Conservation (phyloP, 2,329 filamentous ascomycete species). For the Ustulina deusta region DNA sequence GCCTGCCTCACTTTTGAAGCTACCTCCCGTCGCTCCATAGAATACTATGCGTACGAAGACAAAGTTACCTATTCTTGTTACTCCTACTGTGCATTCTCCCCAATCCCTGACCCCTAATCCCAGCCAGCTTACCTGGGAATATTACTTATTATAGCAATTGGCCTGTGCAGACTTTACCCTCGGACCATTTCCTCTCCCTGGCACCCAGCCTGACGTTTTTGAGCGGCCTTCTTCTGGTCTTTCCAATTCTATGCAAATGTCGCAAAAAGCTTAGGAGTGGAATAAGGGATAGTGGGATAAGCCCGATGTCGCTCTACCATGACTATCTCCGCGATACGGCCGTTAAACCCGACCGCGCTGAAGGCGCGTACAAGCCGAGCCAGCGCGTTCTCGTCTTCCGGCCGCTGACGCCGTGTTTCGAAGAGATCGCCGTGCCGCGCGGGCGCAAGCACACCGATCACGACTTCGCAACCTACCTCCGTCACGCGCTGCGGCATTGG, state of each 20-base stretch:
- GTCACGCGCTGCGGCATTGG: constrained; percentile 20
- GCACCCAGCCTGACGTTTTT: neutral
- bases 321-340: constrained; percentile 9
- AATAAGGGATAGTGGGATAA: constrained; percentile 1
- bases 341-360: neutral
- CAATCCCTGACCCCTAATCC: neutral
- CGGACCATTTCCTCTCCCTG: neutral
- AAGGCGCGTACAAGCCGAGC: neutral
- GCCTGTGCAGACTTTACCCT: too few species aligned
- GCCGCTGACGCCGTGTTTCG: constrained; percentile 19
- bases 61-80: neutral
- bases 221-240: neutral
- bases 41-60: neutral
- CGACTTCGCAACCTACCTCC: constrained; percentile 23
- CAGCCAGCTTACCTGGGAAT: constrained; percentile 9
- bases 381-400: neutral
- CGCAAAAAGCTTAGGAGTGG: constrained; percentile 11
- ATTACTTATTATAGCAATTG: neutral
- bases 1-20: neutral
- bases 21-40: neutral
- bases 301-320: constrained; percentile 28
- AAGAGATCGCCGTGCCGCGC: constrained; percentile 18
- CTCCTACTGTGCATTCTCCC: neutral
- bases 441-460: constrained; percentile 6
- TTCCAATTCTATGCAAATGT: neutral